These are phyloP conservation scores for Phtheirospermum japonicum DNA, from an alignment of 257 asterid genomes.

Conservation along the genomic window DNA sequence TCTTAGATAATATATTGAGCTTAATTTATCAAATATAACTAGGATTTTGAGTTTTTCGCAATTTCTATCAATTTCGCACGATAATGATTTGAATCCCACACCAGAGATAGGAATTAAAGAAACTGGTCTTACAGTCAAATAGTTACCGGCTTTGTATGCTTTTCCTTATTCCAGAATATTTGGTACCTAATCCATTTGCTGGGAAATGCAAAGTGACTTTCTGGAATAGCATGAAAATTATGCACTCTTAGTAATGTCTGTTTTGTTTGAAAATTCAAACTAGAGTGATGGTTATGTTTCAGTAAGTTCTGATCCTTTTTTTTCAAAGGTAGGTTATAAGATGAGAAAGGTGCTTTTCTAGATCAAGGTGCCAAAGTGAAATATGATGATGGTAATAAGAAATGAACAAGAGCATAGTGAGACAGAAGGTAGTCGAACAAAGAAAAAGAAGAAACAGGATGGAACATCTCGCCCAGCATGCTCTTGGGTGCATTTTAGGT, in stretches of 20 bases:
- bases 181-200: neutral
- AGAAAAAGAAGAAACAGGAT: conserved; percentile 65
- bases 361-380: conserved; percentile 50
- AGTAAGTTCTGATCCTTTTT: conserved; percentile 9
- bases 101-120: neutral
- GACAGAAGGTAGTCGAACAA: conserved; percentile 67
- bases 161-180: neutral
- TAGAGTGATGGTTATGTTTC: neutral
- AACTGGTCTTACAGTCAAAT: neutral
- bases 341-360: conserved; percentile 24
- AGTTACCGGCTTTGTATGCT: neutral
- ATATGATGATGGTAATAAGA: conserved; percentile 48
- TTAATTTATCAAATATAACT: neutral
- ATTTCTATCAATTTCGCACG: neutral
- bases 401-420: conserved; percentile 60
- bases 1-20: neutral
- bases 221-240: neutral
- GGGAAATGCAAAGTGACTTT: conserved; percentile 2
- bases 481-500: conserved; percentile 99
- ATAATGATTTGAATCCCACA: neutral
- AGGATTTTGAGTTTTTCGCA: neutral
- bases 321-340: conserved; percentile 18
- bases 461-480: conserved; percentile 89
- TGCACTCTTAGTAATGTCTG: neutral
- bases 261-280: neutral